Evolutionary conservation across 257 asterid species (phyloP).

Genomic region (Capsicum pubescens): DNA sequence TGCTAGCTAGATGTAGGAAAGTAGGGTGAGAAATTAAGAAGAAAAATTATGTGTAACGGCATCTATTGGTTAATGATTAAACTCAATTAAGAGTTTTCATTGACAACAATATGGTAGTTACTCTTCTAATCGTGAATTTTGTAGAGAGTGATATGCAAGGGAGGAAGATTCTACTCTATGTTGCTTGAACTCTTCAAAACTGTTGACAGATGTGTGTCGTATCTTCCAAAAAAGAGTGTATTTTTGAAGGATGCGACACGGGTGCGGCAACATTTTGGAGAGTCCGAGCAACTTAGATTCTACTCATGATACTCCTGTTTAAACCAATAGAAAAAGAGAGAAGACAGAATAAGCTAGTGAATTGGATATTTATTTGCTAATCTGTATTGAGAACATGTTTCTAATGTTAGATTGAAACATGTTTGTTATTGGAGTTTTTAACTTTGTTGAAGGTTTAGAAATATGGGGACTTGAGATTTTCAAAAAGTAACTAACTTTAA

Average conservation of each 20-base stretch:
- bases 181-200: too few species aligned
- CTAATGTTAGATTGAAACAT: not conserved
- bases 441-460: too few species aligned
- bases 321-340: conserved; percentile 1
- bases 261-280: too few species aligned
- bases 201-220: too few species aligned
- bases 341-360: not conserved
- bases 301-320: conserved; percentile 6
- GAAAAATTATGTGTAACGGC: not conserved
- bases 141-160: not conserved
- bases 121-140: not conserved
- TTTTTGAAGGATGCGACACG: too few species aligned
- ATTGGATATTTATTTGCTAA: not conserved
- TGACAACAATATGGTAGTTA: not conserved
- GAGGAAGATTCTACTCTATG: too few species aligned
- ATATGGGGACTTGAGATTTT: too few species aligned
- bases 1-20: not conserved
- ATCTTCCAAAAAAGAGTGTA: too few species aligned
- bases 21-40: not conserved
- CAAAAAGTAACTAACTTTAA: too few species aligned
- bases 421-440: not conserved
- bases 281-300: not conserved
- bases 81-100: not conserved
- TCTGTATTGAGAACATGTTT: not conserved
- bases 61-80: not conserved